A percentile compares a stretch with the other conserved stretches of the same genome.
These are phyloP conservation scores for Aspergillus pseudoterreus DNA, from an alignment of 2,329 filamentous ascomycete genomes.

Conservation along the genomic window DNA sequence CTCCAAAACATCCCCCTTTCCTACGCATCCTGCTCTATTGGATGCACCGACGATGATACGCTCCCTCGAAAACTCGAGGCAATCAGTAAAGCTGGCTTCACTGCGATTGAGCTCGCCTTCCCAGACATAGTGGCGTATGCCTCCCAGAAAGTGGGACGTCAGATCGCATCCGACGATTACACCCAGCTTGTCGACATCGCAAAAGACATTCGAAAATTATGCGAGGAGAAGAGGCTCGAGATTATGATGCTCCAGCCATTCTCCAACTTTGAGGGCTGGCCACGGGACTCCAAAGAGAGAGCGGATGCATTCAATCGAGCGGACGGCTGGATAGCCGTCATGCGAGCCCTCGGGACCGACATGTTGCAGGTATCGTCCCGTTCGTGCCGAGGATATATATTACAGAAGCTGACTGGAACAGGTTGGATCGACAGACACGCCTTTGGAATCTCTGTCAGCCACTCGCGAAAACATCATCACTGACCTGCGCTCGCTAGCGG, in stretches of 20 bases:
- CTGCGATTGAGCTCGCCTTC: constrained; percentile 70
- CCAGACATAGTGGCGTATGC: constrained; percentile 67
- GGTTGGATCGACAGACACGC: constrained; percentile 63
- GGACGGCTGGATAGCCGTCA: constrained; percentile 65
- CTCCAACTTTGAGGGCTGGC: constrained; percentile 73
- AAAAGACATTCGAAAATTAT: constrained; percentile 52
- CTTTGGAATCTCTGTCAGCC: constrained; percentile 49
- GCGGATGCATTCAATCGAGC: constrained; percentile 62
- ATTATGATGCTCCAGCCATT: constrained; percentile 75
- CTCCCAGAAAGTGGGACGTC: constrained; percentile 45
- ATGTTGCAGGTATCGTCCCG: constrained; percentile 59
- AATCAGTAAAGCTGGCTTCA: constrained; percentile 45
- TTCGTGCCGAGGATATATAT: neutral
- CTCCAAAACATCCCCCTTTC: constrained; percentile 28
- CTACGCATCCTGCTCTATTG: constrained; percentile 44
- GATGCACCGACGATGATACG: constrained; percentile 29
- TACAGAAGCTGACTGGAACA: constrained; percentile 15
- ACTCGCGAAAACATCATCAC: constrained; percentile 51
- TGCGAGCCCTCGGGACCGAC: constrained; percentile 66
- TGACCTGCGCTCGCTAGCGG: constrained; percentile 63
- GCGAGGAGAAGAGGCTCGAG: constrained; percentile 51
- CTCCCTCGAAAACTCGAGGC: constrained; percentile 39
- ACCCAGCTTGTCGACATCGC: constrained; percentile 55
- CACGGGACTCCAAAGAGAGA: constrained; percentile 53
- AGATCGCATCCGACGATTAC: constrained; percentile 58